Conservation (phyloP, 2,329 filamentous ascomycete species). For the Sclerotinia sclerotiorum region DNA sequence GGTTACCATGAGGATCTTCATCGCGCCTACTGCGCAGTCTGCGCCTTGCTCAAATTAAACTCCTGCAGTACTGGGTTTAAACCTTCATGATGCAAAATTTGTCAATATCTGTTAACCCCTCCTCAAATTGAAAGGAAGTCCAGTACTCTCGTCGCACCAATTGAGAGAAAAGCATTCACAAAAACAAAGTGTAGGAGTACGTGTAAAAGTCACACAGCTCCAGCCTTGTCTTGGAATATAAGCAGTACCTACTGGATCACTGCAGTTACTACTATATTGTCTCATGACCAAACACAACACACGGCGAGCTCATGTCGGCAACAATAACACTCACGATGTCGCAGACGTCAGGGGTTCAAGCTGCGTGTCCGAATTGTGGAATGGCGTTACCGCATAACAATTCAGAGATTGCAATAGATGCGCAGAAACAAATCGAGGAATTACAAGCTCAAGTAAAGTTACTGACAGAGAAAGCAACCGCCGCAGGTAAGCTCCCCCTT, state of each 20-base stretch:
- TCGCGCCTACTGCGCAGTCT: slow-evolving; percentile 11
- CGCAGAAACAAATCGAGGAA: slow-evolving; percentile 63
- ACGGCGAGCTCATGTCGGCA: slow-evolving; percentile 34
- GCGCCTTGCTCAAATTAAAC: slow-evolving; percentile 22
- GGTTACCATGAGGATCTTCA: slow-evolving; percentile 21
- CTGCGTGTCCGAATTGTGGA: slow-evolving; percentile 40
- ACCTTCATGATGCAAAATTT: background rate
- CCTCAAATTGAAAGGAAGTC: slow-evolving; percentile 3
- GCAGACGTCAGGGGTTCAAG: slow-evolving; percentile 24
- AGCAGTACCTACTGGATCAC: slow-evolving; percentile 1
- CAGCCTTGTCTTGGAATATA: slow-evolving; percentile 14
- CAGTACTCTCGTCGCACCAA: background rate
- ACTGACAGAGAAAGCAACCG: slow-evolving; percentile 69
- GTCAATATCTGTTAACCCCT: slow-evolving; percentile 17
- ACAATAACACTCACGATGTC: slow-evolving; percentile 40
- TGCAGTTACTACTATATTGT: slow-evolving; percentile 19
- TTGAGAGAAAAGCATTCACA: background rate
- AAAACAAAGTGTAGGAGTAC: background rate
- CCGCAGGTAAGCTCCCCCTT: slow-evolving; percentile 49
- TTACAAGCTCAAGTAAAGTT: slow-evolving; percentile 69
- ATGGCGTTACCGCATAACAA: slow-evolving; percentile 32
- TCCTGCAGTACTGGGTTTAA: background rate
- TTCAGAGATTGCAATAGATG: slow-evolving; percentile 38
- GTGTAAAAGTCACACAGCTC: slow-evolving; percentile 5
- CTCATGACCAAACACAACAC: slow-evolving; percentile 28